Evolutionary conservation across 2,329 filamentous ascomycete genomes (phyloP), one percentile per base, ranked within the genome.

Genomic region (Monascus ruber): DNA sequence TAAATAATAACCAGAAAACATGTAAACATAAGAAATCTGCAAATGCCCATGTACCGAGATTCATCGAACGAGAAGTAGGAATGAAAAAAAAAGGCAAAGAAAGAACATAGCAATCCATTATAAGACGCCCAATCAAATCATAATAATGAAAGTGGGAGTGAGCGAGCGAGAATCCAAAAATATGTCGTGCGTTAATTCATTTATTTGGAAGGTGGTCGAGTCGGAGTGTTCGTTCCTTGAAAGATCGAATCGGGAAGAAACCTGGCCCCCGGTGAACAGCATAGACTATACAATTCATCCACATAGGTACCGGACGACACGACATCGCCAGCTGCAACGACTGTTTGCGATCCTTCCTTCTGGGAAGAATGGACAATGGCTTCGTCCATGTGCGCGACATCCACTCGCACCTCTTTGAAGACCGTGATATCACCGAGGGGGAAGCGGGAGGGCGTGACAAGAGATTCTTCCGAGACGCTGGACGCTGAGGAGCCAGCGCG

Each of bases 351-450:
- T 31, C 50, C 45, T 27, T 55, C 52, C 36, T 44, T 39, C 24
- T 48, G 25, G 2, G 41, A 31, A 26, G 47, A 46, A 24, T 51
- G 46, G 5, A 45, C 40, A 0, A 42, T 41, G 24, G 49, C 46
- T 10, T 55, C 52, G 6, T 47, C 45, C 26, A 53, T 31, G 24
- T 56, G 52, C 0, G 51, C 50, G 1, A 68, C 62, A 35, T 76
- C 69, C n/a, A 80, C 70, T 5, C 70, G 72, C 40, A 80, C 72
- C 48, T 81, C 74, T 45, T 77, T 73, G 24, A 73, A 75, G 5
- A 80, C 71, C 64, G 79, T 72, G 52, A 80, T 81, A 24, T 76
- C 74, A 5, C 75, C 74, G 36, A 69, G 65, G 6, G 45, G 43
- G 4, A 45, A 42, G 3, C 41, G 27, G 10, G 42, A 40, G 28